A percentile compares a stretch with the other conserved stretches of the same genome.
Conservation (phyloP, 2,329 filamentous ascomycete genomes). For the Epichloe coenophiala region DNA sequence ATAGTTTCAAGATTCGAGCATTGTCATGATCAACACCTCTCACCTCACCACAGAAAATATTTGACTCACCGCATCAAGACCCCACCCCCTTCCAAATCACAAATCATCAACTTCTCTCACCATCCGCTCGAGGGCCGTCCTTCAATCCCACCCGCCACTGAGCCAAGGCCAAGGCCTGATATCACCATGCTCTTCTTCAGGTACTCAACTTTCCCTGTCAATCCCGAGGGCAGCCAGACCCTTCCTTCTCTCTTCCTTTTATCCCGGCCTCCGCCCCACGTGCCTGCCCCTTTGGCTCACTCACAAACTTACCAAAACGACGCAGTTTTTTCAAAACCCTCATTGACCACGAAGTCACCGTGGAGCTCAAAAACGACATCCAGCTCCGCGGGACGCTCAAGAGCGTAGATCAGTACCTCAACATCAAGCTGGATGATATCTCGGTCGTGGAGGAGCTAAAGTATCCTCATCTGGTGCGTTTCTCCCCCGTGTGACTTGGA, state of each 20-base stretch:
- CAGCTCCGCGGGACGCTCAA: slow-evolving; percentile 91
- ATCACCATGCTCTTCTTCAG: slow-evolving; percentile 31
- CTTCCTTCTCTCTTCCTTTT: too few relatives aligned
- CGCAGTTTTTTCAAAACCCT: slow-evolving; percentile 94
- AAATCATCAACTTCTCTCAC: too few relatives aligned
- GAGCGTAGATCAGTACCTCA: slow-evolving; percentile 96
- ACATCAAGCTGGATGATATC: slow-evolving; percentile 97
- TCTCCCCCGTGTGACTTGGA: neutral
- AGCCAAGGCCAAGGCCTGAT: neutral
- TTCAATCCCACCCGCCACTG: neutral
- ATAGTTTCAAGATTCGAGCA: neutral
- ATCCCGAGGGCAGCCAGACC: too few relatives aligned
- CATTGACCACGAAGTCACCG: slow-evolving; percentile 91
- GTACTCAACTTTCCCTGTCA: slow-evolving; percentile 11
- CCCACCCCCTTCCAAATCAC: too few relatives aligned
- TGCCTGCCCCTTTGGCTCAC: too few relatives aligned
- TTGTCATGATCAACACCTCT: too few relatives aligned
- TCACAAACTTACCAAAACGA: neutral
- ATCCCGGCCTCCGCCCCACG: too few relatives aligned
- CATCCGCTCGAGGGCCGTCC: neutral
- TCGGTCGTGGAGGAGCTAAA: slow-evolving; percentile 83
- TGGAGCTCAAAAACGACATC: slow-evolving; percentile 99
- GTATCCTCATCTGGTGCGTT: slow-evolving; percentile 74
- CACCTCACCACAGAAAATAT: neutral
- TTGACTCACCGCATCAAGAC: too few relatives aligned